phyloP scores from a whole-genome alignment of 2,329 filamentous ascomycete genomes.

The Beauveria australis region DNA sequence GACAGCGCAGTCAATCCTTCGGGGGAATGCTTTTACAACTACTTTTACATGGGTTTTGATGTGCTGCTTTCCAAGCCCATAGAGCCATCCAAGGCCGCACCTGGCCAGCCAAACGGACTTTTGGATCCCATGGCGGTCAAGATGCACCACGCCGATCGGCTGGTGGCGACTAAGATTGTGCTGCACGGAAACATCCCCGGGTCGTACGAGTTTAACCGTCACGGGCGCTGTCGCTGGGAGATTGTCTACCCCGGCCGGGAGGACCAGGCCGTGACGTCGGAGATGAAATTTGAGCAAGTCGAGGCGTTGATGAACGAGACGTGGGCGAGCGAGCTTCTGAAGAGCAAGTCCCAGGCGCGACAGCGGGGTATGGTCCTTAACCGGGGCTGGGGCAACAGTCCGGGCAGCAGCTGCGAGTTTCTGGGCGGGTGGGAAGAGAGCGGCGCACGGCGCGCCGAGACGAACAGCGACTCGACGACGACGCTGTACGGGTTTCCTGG shows the following conservation, averaged over 20 bases:
- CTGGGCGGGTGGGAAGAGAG: conserved; percentile 82
- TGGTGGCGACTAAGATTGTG: conserved; percentile 86
- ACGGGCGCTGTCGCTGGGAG: conserved; percentile 82
- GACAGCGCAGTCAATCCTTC: conserved; percentile 46
- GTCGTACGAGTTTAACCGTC: conserved; percentile 92
- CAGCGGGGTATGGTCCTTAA: conserved; percentile 81
- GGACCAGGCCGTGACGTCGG: conserved; percentile 53
- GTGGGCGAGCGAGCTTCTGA: conserved; percentile 61
- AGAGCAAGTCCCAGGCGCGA: conserved; percentile 37
- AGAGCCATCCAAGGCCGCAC: conserved; percentile 54
- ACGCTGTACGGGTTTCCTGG: conserved; percentile 91
- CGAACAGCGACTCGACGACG: conserved; percentile 55
- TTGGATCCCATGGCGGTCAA: conserved; percentile 26
- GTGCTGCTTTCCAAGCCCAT: conserved; percentile 77
- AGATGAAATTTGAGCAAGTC: conserved; percentile 68
- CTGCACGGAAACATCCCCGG: conserved; percentile 92
- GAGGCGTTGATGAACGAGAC: conserved; percentile 58
- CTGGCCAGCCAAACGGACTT: conserved; percentile 25
- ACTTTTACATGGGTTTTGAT: conserved; percentile 93
- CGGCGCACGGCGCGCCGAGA: conserved; percentile 44
- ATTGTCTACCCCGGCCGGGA: conserved; percentile 50
- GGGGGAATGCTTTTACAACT: conserved; percentile 89
- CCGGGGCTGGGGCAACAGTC: conserved; percentile 83
- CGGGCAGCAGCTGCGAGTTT: conserved; percentile 80
- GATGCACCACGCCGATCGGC: conserved; percentile 46